These are phyloP conservation scores for Candida quercuum DNA, from an alignment of 805 yeast species.

Conservation along the genomic window DNA sequence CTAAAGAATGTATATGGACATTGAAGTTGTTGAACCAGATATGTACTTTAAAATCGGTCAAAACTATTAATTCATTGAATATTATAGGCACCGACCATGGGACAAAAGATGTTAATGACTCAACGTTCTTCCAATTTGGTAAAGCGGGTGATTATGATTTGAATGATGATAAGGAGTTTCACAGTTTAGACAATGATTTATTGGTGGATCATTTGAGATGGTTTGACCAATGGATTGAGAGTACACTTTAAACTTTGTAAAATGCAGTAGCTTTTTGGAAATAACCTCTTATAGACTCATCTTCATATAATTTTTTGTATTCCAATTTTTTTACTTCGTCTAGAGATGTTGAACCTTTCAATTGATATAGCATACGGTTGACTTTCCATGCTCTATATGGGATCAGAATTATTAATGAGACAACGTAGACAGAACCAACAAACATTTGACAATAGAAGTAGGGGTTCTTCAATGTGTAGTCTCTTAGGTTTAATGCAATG, in stretches of 20 bases:
- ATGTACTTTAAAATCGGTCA: slow-evolving; percentile 36
- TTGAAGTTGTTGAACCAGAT: slow-evolving; percentile 49
- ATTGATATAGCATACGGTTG: slow-evolving; percentile 29
- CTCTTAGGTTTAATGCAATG: slow-evolving; percentile 45
- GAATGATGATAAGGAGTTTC: not conserved
- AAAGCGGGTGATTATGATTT: slow-evolving; percentile 23
- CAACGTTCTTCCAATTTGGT: slow-evolving; percentile 43
- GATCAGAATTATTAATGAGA: slow-evolving; percentile 36
- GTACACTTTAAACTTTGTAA: not conserved
- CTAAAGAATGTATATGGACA: slow-evolving; percentile 56
- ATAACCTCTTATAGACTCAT: slow-evolving; percentile 5
- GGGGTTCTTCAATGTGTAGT: slow-evolving; percentile 32
- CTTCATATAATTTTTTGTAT: slow-evolving; percentile 1
- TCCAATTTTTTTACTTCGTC: slow-evolving; percentile 1
- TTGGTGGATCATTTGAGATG: not conserved
- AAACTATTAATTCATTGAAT: slow-evolving; percentile 31
- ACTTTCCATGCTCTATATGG: slow-evolving; percentile 51
- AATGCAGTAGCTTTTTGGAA: slow-evolving; percentile 10
- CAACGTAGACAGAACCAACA: slow-evolving; percentile 45
- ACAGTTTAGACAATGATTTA: not conserved
- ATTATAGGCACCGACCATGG: slow-evolving; percentile 50
- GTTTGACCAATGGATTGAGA: not conserved
- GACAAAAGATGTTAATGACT: slow-evolving; percentile 42
- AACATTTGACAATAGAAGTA: slow-evolving; percentile 57
- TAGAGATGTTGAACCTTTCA: slow-evolving; percentile 6